Base-by-base conservation (phyloP, 1,284 basidiomycete genomes). In the Psilocybe mexicana region DNA sequence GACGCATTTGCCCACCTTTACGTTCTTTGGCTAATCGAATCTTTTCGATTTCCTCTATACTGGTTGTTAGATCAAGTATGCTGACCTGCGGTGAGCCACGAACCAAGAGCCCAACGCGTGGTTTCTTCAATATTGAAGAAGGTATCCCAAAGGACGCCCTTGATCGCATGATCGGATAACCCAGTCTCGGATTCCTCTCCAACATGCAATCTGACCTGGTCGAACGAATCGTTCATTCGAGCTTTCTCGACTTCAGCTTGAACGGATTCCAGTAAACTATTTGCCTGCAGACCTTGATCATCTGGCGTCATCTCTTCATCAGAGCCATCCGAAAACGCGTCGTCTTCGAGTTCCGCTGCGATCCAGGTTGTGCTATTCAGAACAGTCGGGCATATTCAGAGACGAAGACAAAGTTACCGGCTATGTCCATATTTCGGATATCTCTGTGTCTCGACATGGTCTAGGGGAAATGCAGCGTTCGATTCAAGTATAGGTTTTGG, bases 371-470 rank as follows among this genome's bases (percentile, higher is more conserved):
- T 43, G 42, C 33, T 50, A 8, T 44, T 14, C 57, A 3, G 55
- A 28, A n/a, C 11, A 12, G 49, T 45, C 54, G 38, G 48, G 52
- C 40, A n/a, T 36, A 38, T 7, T 11, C 6, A 18, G 33, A n/a
- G 8, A 42, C 12, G 46, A 58, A 52, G 44, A 18, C 25, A 18
- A 2, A 40, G 73, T 36, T 63, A 92, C 96, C 94, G 64, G 91
- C 80, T 35, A 98, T 78, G 70, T 98, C 87, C 47, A 99, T 79
- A 72, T 97, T 96, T 63, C 93, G 84, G 63, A 98, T 84, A 72
- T 89, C 86, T 70, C 96, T 87, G 76, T 99, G 96, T 71, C 94
- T 79, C 8, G 94, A 95, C 92, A 93, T 93, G 59, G 56, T 73
- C 24, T 28, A 11, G 38, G 54, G 36, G 43, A 45, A 49, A 54